These are phyloP conservation scores for Pseudocercospora fijiensis DNA, from an alignment of 2,329 filamentous ascomycete species.

Conservation along the genomic window DNA sequence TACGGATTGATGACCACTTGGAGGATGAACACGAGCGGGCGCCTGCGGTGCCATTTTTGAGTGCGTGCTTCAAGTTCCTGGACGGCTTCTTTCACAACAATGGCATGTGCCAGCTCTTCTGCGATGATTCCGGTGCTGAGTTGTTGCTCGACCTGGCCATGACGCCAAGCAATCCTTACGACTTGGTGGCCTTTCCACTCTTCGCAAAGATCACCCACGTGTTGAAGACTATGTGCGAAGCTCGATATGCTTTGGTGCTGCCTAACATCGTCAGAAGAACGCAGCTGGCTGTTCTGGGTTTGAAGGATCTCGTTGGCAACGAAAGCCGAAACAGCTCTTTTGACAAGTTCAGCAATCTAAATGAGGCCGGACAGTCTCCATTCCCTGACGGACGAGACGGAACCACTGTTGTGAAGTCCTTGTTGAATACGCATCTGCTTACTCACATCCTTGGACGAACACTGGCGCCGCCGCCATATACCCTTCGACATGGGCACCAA, in stretches of 20 bases:
- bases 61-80: conserved; percentile 74
- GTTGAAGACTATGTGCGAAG: conserved; percentile 74
- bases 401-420: conserved; percentile 74
- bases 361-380: conserved; percentile 34
- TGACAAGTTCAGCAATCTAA: conserved; percentile 23
- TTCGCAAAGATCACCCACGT: conserved; percentile 71
- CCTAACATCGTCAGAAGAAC: conserved; percentile 77
- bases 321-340: conserved; percentile 25
- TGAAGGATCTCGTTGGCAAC: conserved; percentile 63
- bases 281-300: conserved; percentile 64
- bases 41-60: conserved; percentile 58
- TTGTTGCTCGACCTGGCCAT: conserved; percentile 79
- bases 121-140: conserved; percentile 77
- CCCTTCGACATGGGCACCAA: conserved; percentile 46
- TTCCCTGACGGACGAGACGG: conserved; percentile 52
- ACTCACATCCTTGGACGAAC: conserved; percentile 64
- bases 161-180: conserved; percentile 73
- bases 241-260: conserved; percentile 74
- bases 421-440: conserved; percentile 74
- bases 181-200: conserved; percentile 66
- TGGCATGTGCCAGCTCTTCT: conserved; percentile 69
- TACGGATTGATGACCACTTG: conserved; percentile 40
- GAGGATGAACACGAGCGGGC: conserved; percentile 40
- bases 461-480: conserved; percentile 32
- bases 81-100: conserved; percentile 73